Evolutionary conservation across 441 rosid species (phyloP).

Genomic region (Eruca vesicaria): DNA sequence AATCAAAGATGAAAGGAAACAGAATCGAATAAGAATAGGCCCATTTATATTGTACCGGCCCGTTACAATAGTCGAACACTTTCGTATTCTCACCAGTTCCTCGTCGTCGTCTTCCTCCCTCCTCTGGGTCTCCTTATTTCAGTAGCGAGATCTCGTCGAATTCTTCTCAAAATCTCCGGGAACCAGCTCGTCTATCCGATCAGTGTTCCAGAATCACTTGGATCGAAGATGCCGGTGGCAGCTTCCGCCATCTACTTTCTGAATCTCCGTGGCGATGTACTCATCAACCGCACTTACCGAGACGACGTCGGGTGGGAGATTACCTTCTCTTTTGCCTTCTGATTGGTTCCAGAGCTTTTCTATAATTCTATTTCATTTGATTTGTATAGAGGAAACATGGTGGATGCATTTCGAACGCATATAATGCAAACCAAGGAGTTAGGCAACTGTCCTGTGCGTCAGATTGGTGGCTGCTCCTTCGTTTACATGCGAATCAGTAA

Average conservation of each 20-base stretch:
- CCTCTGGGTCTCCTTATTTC: neutral
- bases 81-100: constrained; percentile 1
- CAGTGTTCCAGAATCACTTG: constrained; percentile 27
- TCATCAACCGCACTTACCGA: constrained; percentile 95
- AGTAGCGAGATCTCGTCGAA: constrained; percentile 31
- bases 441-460: constrained; percentile 93
- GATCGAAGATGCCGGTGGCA: constrained; percentile 95
- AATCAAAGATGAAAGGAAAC: neutral
- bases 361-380: neutral
- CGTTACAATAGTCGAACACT: neutral
- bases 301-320: constrained; percentile 81
- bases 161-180: neutral
- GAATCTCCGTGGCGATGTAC: constrained; percentile 97
- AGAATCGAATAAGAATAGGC: neutral
- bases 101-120: constrained; percentile 29
- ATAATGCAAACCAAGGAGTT: constrained; percentile 97
- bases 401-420: constrained; percentile 96
- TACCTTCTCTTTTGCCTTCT: neutral
- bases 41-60: constrained; percentile 4
- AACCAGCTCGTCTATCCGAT: constrained; percentile 9
- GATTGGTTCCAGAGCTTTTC: neutral
- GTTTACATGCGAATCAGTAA: constrained; percentile 96
- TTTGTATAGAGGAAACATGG: constrained; percentile 80
- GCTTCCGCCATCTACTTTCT: constrained; percentile 96
- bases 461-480: constrained; percentile 97